Base-by-base conservation (phyloP, 1,284 basidiomycete genomes). In the Fomitopsis pinicola region DNA sequence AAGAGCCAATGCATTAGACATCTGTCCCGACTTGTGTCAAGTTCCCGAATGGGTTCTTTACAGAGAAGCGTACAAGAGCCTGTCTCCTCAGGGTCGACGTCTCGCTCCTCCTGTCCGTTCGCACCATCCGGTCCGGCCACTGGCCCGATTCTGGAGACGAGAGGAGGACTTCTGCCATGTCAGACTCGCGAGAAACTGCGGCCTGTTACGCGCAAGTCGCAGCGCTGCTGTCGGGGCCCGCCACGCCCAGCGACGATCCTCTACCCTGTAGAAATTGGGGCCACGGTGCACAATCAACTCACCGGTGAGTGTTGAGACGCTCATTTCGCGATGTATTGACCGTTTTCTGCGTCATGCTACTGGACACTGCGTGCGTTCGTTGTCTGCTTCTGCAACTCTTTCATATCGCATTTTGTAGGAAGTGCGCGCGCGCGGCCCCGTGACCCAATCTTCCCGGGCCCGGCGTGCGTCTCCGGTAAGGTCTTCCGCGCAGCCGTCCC, bases 341-440 rank as follows among this genome's bases (percentile, higher is more conserved):
- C 1, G 48, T 19, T 22, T 53, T 28, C 58, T 53, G 46, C 40
- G 48, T 59, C 58, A 58, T 58, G 44, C 42, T 17, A 38, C 28
- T 58, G 30, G 38, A 1, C 42, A 26, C 4, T 28, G 22, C 9
- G 26, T 42, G 3, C 42, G 14, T 8, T 10, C 14, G 30, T 30
- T 22, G 57, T 5, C 17, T 35, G 30, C 26, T 48, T 48, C 19
- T 48, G 19, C 14, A 3, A 10, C 33, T 33, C 58, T 30, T 42
- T 59, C 46, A 59, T 59, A 42, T 59, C 58, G 58, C 58, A 30
- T 42, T 28, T 28, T 52, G 17, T 52, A 42, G 22, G 48, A 28
- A 33, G 12, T 26, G 48, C 28, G 28, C 30, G 19, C 10, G 30
- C 44, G 22, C 22, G 1, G 22, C 50, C 57, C 36, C 42, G 35